Percentiles rank a stretch among this genome's conserved stretches.
Conservation (phyloP, 2,329 filamentous ascomycete species). For the Colletotrichum trifolii region DNA sequence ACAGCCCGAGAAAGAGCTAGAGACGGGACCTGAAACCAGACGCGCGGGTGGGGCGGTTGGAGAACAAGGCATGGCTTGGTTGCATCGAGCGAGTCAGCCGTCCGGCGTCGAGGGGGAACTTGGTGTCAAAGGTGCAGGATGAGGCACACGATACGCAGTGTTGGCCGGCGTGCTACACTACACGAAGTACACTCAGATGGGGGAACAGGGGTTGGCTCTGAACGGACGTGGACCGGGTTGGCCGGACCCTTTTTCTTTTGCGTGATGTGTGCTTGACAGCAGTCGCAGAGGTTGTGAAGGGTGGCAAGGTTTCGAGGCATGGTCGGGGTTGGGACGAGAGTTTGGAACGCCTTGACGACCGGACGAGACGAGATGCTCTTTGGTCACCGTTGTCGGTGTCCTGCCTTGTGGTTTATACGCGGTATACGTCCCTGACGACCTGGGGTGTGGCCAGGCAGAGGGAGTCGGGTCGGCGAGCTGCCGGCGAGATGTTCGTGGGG, state of each 20-base stretch:
- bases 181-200: too few relatives aligned
- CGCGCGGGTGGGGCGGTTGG: constrained; percentile 14
- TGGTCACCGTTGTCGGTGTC: neutral
- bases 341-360: neutral
- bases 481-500: constrained; percentile 29
- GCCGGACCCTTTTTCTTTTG: too few relatives aligned
- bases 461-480: constrained; percentile 17
- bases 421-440: neutral
- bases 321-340: constrained; percentile 6
- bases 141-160: neutral
- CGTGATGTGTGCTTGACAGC: too few relatives aligned
- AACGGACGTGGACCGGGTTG: too few relatives aligned
- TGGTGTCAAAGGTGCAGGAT: neutral
- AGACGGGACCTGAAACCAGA: constrained; percentile 24
- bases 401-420: too few relatives aligned
- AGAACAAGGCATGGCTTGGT: neutral
- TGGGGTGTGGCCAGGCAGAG: neutral
- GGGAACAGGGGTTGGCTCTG: too few relatives aligned
- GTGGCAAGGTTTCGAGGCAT: too few relatives aligned
- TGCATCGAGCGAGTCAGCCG: constrained; percentile 5
- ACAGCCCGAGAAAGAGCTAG: neutral
- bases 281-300: too few relatives aligned
- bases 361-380: neutral
- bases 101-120: neutral
- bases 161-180: too few relatives aligned